Base-by-base conservation (phyloP, 164 flowering plant genomes). In the Chimonanthus praecox region DNA sequence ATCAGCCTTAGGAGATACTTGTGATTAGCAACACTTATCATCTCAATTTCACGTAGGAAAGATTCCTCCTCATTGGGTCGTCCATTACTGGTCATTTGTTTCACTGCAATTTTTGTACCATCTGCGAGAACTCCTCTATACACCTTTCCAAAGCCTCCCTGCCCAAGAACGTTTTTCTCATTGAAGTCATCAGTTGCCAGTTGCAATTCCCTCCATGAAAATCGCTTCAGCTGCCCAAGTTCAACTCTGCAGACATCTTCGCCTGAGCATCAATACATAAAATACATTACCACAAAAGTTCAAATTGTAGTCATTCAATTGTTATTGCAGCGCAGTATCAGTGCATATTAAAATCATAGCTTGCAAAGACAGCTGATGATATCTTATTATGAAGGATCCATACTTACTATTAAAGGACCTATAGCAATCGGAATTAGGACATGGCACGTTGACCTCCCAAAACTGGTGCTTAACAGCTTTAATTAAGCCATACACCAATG, bases 21-120 rank as follows among this genome's bases (percentile, higher is more conserved):
- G 74, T 94, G 98, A 80, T 88, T 97, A 64, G 98, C 98, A 47
- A 94, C 95, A 79, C 98, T 89, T 75, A 94, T 94, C 97, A 94
- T 87, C 84, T 94, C 98, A 75, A 94, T 97, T 79, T 94, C 98
- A 64, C 97, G 89, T 70, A 92, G 91, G 73, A 92, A 94, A 46
- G 98, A 92, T 74, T 88, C 88, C 80, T 92, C 98, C 44, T 97
- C 95, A 45, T 93, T 91, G 16, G 97, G 98, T 77, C 93, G 91
- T 77, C 91, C 92, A 74, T 86, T 84, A 80, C 92, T 92, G 69
- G 90, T 94, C 68, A 94, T 77, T 50, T 98, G 85, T 78, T 94
- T 94, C 63, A 94, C 98, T 43, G 98, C 99, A 80, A 94, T 81
- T 81, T 91, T 87, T 45, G 93, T 89, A 80, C 73, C 76, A 82